Evolutionary conservation across 2,329 filamentous ascomycete species (phyloP).

Genomic region (Monosporascus sp.): DNA sequence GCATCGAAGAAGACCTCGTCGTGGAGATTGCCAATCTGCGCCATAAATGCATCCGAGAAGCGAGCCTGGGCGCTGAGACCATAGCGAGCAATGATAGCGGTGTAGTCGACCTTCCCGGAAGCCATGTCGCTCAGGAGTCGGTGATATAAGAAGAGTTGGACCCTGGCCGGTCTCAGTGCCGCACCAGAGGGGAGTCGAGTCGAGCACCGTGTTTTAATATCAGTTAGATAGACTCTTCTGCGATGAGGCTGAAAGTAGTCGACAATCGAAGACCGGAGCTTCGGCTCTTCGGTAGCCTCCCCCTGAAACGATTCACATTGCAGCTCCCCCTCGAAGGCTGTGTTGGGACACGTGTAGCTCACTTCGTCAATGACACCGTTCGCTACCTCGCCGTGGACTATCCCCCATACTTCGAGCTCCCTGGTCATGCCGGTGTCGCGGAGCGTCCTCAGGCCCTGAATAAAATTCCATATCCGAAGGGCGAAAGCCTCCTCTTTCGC

Average conservation of each 20-base stretch:
- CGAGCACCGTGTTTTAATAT: conserved; percentile 78
- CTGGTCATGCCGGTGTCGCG: conserved; percentile 66
- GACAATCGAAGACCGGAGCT: conserved; percentile 33
- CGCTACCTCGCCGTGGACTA: conserved; percentile 74
- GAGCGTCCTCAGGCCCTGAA: conserved; percentile 75
- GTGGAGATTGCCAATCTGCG: conserved; percentile 65
- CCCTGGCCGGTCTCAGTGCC: conserved; percentile 67
- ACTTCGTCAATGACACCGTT: conserved; percentile 88
- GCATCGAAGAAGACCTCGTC: conserved; percentile 57
- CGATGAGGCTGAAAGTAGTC: conserved; percentile 32
- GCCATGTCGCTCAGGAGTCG: conserved; percentile 75
- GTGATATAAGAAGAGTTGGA: conserved; percentile 89
- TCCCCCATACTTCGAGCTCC: conserved; percentile 80
- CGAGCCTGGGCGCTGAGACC: conserved; percentile 55
- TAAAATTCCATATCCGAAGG: conserved; percentile 81
- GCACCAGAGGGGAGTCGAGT: conserved; percentile 59
- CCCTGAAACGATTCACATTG: conserved; percentile 30
- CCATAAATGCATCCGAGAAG: conserved; percentile 77
- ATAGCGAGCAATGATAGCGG: conserved; percentile 66
- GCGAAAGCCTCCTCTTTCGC: conserved; percentile 81
- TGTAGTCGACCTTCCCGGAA: conserved; percentile 63
- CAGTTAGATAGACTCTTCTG: conserved; percentile 64
- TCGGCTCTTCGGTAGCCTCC: conserved; percentile 4
- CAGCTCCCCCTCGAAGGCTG: conserved; percentile 59
- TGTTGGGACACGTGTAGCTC: conserved; percentile 70